Percentiles rank a stretch among this genome's conserved stretches.
Evolutionary conservation across 805 yeast genomes (phyloP).

Genomic region (Saturnispora serradocipensis): DNA sequence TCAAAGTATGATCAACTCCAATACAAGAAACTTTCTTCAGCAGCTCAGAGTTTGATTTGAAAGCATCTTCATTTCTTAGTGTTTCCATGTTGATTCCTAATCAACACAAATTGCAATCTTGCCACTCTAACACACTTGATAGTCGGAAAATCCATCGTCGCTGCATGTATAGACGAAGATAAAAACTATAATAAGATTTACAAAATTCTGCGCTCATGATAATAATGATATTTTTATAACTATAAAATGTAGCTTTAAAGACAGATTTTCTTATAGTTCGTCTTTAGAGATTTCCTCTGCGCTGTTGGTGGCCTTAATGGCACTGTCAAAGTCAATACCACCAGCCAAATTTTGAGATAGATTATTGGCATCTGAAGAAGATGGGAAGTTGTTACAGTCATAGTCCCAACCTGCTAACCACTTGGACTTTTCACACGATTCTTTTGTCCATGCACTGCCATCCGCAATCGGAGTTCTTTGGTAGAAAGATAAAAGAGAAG

Average conservation of each 20-base stretch:
- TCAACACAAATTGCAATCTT: not conserved
- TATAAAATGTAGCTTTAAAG: not conserved
- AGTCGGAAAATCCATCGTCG: not conserved
- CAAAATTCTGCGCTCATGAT: not conserved
- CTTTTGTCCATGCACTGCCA: constrained; percentile 72
- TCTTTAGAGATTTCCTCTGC: constrained; percentile 3
- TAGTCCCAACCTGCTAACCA: constrained; percentile 75
- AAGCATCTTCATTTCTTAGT: not conserved
- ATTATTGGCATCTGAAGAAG: constrained; percentile 8
- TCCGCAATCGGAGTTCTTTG: constrained; percentile 66
- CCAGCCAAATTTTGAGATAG: constrained; percentile 7
- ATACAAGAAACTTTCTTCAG: not conserved
- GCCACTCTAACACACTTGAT: not conserved
- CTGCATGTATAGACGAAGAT: not conserved
- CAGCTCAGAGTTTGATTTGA: not conserved
- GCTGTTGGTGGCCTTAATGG: constrained; percentile 8
- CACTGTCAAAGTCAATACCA: constrained; percentile 16
- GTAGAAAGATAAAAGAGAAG: constrained; percentile 45
- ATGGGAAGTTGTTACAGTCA: constrained; percentile 56
- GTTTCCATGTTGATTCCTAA: not conserved
- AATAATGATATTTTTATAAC: not conserved
- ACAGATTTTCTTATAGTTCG: constrained; percentile 4
- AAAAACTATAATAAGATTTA: no score
- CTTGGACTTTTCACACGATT: constrained; percentile 53
- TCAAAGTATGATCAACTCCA: not conserved